A percentile compares a stretch with the other conserved stretches of the same genome.
phyloP scores from a whole-genome alignment of 805 yeast species.

The Ogataea allantospora region DNA sequence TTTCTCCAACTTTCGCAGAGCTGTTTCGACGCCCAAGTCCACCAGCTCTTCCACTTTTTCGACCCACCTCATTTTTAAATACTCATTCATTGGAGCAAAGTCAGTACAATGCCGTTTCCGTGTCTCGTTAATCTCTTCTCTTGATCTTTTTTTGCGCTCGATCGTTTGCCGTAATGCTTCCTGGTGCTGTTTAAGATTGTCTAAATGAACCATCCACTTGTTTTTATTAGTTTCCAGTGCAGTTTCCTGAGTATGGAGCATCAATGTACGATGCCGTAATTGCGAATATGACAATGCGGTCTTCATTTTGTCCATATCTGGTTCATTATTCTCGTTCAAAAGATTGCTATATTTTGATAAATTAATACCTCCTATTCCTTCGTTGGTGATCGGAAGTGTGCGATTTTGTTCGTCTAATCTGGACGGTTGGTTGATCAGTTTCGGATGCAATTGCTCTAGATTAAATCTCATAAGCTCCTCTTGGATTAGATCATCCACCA shows the following conservation, averaged over 20 bases:
- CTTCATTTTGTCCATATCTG: conserved; percentile 28
- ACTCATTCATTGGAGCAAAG: conserved; percentile 43
- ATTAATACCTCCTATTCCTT: conserved; percentile 18
- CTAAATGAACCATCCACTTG: conserved; percentile 40
- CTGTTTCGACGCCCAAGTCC: conserved; percentile 38
- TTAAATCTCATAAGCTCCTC: conserved; percentile 22
- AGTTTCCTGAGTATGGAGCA: conserved; percentile 24
- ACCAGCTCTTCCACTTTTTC: conserved; percentile 43
- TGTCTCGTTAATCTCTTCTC: conserved; percentile 42
- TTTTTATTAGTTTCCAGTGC: conserved; percentile 21
- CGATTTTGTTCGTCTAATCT: not conserved
- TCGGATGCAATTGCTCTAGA: conserved; percentile 16
- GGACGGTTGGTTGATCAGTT: not conserved
- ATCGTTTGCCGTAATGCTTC: conserved; percentile 31
- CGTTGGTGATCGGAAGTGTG: conserved; percentile 7
- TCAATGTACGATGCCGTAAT: conserved; percentile 41
- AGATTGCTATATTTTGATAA: conserved; percentile 21
- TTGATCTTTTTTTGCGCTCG: conserved; percentile 37
- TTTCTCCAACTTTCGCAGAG: conserved; percentile 22
- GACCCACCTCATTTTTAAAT: conserved; percentile 49
- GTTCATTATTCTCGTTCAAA: conserved; percentile 14
- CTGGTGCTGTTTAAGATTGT: conserved; percentile 31
- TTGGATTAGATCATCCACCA: conserved; percentile 22
- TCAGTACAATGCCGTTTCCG: conserved; percentile 45
- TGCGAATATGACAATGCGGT: conserved; percentile 41